Percentiles rank a stretch among this genome's conserved stretches.
phyloP scores from a whole-genome alignment of 129 eudicot species.

The Tagetes erecta region DNA sequence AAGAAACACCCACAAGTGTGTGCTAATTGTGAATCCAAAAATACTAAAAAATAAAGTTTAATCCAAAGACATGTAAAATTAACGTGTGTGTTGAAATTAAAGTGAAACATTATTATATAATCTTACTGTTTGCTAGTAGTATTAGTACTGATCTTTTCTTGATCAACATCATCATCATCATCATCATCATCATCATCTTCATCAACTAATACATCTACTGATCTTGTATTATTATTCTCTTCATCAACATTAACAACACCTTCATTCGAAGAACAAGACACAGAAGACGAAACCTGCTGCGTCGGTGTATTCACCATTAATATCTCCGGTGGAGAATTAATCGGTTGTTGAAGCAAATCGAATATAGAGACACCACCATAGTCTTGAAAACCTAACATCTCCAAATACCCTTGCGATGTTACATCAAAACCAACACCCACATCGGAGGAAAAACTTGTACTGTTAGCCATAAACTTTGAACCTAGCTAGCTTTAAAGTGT shows the following conservation, averaged over 20 bases:
- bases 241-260: conserved; percentile 54
- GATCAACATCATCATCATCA: conserved; percentile 35
- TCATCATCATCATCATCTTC: conserved; percentile 16
- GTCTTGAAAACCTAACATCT: conserved; percentile 52
- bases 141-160: conserved; percentile 55
- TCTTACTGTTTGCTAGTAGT: conserved; percentile 65
- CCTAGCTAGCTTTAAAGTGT: neutral
- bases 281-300: conserved; percentile 56
- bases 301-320: conserved; percentile 61
- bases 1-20: conserved; percentile 19
- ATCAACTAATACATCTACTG: conserved; percentile 30
- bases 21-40: conserved; percentile 9
- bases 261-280: conserved; percentile 74
- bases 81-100: too few species aligned
- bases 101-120: too few species aligned
- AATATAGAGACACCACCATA: conserved; percentile 39
- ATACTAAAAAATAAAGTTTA: neutral
- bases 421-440: conserved; percentile 36
- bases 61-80: too few species aligned
- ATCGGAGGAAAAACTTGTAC: conserved; percentile 6
- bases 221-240: conserved; percentile 19
- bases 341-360: conserved; percentile 49
- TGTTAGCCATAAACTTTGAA: conserved; percentile 34
- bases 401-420: conserved; percentile 46
- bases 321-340: conserved; percentile 8